A percentile compares a stretch with the other conserved stretches of the same genome.
Conservation (phyloP, 352 stramenopile species). For the Phytophthora sp. region DNA sequence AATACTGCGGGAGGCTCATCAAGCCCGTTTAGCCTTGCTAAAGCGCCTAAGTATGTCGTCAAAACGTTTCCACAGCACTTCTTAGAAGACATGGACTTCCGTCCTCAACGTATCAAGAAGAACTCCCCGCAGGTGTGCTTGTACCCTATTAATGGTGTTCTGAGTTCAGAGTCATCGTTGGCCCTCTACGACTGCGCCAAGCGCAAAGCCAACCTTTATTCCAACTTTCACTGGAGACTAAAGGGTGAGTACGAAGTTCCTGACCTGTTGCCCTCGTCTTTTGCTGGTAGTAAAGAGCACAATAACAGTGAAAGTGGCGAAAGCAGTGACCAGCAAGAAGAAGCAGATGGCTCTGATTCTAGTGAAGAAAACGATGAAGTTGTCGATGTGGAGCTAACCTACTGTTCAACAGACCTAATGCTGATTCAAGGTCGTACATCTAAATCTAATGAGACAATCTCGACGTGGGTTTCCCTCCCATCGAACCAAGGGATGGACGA, state of each 20-base stretch:
- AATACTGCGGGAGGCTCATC: constrained; percentile 15
- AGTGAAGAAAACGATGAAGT: constrained; percentile 32
- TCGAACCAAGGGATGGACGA: constrained; percentile 67
- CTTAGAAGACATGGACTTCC: constrained; percentile 84
- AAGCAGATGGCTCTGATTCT: constrained; percentile 4
- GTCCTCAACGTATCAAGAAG: constrained; percentile 86
- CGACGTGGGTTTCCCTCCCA: constrained; percentile 83
- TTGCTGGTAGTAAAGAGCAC: background rate
- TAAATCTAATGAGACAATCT: constrained; percentile 46
- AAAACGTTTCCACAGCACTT: constrained; percentile 90
- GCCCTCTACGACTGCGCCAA: constrained; percentile 67
- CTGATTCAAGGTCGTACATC: constrained; percentile 67
- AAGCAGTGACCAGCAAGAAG: constrained; percentile 6
- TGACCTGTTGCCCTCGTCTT: constrained; percentile 38
- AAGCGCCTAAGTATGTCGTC: constrained; percentile 56
- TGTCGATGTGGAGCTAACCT: constrained; percentile 66
- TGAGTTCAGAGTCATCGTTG: constrained; percentile 76
- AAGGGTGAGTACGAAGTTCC: constrained; percentile 76
- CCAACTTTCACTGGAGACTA: constrained; percentile 83
- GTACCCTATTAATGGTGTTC: constrained; percentile 76
- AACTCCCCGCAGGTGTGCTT: constrained; percentile 64
- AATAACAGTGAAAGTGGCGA: constrained; percentile 8
- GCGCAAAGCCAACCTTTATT: constrained; percentile 65
- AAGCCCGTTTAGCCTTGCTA: constrained; percentile 22
- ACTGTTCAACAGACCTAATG: constrained; percentile 85